Evolutionary conservation across 352 stramenopile species (phyloP), one percentile per base, ranked within the genome.

Genomic region (Pythium phragmitis): DNA sequence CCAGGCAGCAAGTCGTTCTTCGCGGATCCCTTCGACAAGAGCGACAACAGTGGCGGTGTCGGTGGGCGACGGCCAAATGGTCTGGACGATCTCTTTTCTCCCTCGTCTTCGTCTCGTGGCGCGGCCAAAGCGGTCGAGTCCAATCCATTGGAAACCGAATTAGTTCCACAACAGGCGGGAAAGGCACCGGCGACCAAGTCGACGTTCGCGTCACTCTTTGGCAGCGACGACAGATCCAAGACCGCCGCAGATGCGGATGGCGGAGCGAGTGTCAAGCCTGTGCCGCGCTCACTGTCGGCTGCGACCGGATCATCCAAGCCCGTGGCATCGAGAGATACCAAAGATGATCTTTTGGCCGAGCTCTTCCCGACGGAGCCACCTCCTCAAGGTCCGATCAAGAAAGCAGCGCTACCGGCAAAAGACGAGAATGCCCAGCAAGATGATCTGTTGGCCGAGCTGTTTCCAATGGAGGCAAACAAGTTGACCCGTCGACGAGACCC

Each of bases 181-280:
- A 61, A 50, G 8, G 43, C 37, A 48, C n/a, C 55, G 1, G 19
- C 43, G 17, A 12, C 26, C 9, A 56, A 60, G 23, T 73, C 67
- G 12, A 69, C 60, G 2, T 64, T 73, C 41, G 60, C 57, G 7
- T 62, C 67, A 23, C 46, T 73, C n/a, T 73, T 73, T 39, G 61
- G 59, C 26, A 43, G 53, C 9, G 54, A 54, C 19, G 19, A 49
- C 14, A 52, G 45, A 52, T 49, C 19, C 3, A 39, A 51, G n/a
- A 39, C 14, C 11, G 48, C 23, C 3, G 21, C 23, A 4, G 33
- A n/a, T 6, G 3, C 5, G 28, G n/a, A 43, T 30, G 45, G 19
- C 3, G 34, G 17, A 30, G 42, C 39, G 11, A 28, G 6, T 19
- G 16, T n/a, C 23, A 67, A 61, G 36, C 60, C 60, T 11, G 50